Evolutionary conservation across 345 rosid species (phyloP).

Genomic region (Aethionema arabicum): DNA sequence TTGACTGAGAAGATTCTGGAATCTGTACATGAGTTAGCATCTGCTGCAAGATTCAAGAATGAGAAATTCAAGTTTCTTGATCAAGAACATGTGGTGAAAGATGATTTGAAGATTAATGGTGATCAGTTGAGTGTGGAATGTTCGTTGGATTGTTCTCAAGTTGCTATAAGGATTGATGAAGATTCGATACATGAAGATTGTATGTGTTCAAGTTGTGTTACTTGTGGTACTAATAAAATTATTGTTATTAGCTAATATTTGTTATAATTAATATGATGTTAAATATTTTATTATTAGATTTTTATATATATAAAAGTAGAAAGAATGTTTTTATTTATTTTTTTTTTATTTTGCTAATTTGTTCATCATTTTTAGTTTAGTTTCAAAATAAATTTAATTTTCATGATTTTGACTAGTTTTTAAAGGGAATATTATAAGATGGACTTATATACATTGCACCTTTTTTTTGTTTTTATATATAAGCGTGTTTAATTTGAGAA

Average conservation of each 20-base stretch:
- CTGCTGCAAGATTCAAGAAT: conserved; percentile 46
- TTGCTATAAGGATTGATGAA: background rate
- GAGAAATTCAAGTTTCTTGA: background rate
- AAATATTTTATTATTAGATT: too few species aligned
- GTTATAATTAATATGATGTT: background rate
- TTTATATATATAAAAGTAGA: too few species aligned
- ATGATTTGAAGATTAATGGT: background rate
- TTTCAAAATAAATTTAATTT: too few species aligned
- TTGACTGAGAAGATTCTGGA: conserved; percentile 55
- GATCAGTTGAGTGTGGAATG: too few species aligned
- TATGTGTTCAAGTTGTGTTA: too few species aligned
- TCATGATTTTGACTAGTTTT: background rate
- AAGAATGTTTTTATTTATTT: too few species aligned
- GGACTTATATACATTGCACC: background rate
- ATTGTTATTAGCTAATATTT: too few species aligned
- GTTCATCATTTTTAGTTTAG: too few species aligned
- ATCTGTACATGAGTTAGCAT: conserved; percentile 52
- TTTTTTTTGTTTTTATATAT: background rate
- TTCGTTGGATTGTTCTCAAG: background rate
- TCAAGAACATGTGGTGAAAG: too few species aligned
- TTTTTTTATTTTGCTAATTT: too few species aligned
- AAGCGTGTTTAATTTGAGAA: background rate
- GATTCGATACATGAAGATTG: background rate
- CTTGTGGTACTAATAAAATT: too few species aligned
- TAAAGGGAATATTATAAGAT: background rate